A percentile compares a stretch with the other conserved stretches of the same genome.
phyloP scores from a whole-genome alignment of 768 basidiomycete species.

The Nidularia sp. region DNA sequence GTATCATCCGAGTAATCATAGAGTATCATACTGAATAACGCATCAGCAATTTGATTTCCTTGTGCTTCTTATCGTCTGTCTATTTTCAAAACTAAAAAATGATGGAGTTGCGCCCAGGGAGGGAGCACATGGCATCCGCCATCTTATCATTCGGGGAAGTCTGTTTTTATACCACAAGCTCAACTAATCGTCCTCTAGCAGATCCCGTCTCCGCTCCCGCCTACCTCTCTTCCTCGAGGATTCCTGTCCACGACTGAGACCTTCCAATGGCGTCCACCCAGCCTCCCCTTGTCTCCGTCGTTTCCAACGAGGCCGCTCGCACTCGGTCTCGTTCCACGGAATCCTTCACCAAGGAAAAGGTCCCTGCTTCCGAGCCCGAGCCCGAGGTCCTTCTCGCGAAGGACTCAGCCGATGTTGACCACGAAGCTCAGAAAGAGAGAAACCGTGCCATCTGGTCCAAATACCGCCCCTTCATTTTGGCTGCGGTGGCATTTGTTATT shows the following conservation, averaged over 20 bases:
- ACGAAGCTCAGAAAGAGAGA: neutral
- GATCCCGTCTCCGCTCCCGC: neutral
- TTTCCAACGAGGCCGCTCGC: constrained; percentile 8
- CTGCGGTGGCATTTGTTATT: constrained; percentile 53
- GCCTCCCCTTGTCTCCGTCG: neutral
- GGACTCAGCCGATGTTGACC: neutral
- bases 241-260: neutral
- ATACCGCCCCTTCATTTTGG: constrained; percentile 41
- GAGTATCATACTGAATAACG: no score
- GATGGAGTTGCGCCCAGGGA: no score
- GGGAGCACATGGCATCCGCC: no score
- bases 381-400: neutral
- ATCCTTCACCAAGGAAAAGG: constrained; percentile 15
- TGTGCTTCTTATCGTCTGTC: no score
- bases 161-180: no score
- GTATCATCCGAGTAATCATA: no score
- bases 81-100: no score
- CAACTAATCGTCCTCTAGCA: neutral
- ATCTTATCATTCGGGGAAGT: no score
- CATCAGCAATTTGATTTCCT: no score
- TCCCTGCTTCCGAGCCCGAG: neutral
- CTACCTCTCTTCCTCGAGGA: neutral
- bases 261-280: constrained; percentile 4
- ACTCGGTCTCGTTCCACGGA: constrained; percentile 9
- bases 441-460: neutral